Evolutionary conservation across 352 stramenopile species (phyloP).

Genomic region (Phytophthora sojae): DNA sequence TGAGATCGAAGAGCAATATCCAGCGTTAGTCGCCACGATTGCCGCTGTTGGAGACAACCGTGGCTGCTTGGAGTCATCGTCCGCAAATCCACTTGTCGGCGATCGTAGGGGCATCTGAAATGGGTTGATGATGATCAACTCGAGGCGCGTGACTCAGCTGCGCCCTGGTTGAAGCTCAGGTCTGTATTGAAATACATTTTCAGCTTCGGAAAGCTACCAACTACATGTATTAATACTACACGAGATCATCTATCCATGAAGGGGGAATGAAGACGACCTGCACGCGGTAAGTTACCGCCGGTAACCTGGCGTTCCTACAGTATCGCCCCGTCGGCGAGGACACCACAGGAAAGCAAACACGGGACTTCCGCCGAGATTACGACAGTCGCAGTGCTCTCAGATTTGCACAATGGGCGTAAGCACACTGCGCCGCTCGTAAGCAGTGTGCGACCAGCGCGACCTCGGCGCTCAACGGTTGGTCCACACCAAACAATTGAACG

Average conservation of each 20-base stretch:
- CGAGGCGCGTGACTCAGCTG: constrained; percentile 10
- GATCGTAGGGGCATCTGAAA: constrained; percentile 27
- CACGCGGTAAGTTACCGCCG: neutral
- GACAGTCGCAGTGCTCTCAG: neutral
- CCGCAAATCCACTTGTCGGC: constrained; percentile 29
- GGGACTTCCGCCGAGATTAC: constrained; percentile 18
- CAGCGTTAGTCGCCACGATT: constrained; percentile 10
- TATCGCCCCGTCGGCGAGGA: neutral
- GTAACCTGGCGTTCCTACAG: neutral
- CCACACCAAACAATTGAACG: neutral
- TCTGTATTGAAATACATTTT: neutral
- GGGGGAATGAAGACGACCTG: neutral
- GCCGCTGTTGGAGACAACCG: neutral
- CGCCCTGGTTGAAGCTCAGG: constrained; percentile 11
- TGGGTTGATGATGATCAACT: constrained; percentile 13
- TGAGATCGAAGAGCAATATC: constrained; percentile 1
- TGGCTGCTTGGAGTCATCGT: constrained; percentile 3
- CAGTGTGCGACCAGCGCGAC: constrained; percentile 1
- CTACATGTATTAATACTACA: too few species aligned
- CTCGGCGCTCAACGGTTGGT: constrained; percentile 4
- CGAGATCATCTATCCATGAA: too few species aligned
- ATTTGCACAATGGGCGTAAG: constrained; percentile 32
- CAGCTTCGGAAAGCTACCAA: neutral
- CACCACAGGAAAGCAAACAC: neutral
- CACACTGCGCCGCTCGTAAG: neutral